phyloP scores from a whole-genome alignment of 805 yeast species.

The Candida takata region DNA sequence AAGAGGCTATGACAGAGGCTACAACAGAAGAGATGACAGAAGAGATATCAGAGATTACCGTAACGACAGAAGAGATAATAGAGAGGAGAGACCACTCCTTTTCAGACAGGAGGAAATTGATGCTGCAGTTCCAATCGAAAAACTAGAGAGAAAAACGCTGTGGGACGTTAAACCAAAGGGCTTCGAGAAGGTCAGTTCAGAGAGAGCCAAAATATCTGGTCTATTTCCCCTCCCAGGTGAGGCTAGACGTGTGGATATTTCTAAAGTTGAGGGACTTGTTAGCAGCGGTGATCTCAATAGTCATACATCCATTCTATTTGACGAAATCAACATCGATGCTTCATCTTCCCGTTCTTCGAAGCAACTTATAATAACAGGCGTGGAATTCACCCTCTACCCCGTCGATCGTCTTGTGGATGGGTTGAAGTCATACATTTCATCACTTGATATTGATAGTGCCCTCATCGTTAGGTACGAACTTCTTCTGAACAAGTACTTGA shows the following conservation, averaged over 20 bases:
- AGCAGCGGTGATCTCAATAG: conserved; percentile 24
- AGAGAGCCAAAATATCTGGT: conserved; percentile 72
- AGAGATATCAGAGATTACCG: conserved; percentile 6
- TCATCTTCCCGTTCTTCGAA: conserved; percentile 22
- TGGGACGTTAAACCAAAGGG: conserved; percentile 76
- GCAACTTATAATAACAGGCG: conserved; percentile 24
- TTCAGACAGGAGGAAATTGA: conserved; percentile 25
- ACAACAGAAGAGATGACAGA: conserved; percentile 14
- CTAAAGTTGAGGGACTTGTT: conserved; percentile 26
- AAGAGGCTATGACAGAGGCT: conserved; percentile 13
- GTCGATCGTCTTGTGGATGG: conserved; percentile 35
- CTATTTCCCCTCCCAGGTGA: conserved; percentile 70
- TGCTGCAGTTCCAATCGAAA: conserved; percentile 40
- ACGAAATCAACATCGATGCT: conserved; percentile 25
- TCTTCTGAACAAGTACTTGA: conserved; percentile 30
- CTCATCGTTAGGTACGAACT: conserved; percentile 28
- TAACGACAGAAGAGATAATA: conserved; percentile 6
- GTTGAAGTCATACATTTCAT: conserved; percentile 38
- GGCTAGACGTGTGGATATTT: conserved; percentile 31
- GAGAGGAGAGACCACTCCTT: conserved; percentile 5
- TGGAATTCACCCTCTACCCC: conserved; percentile 25
- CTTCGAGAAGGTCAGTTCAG: conserved; percentile 67
- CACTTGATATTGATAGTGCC: conserved; percentile 35
- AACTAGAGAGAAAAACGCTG: conserved; percentile 42
- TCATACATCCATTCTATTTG: conserved; percentile 29